Percentiles rank a stretch among this genome's conserved stretches.
phyloP scores from a whole-genome alignment of 2,329 filamentous ascomycete genomes.

The Paramyrothecium roridum region DNA sequence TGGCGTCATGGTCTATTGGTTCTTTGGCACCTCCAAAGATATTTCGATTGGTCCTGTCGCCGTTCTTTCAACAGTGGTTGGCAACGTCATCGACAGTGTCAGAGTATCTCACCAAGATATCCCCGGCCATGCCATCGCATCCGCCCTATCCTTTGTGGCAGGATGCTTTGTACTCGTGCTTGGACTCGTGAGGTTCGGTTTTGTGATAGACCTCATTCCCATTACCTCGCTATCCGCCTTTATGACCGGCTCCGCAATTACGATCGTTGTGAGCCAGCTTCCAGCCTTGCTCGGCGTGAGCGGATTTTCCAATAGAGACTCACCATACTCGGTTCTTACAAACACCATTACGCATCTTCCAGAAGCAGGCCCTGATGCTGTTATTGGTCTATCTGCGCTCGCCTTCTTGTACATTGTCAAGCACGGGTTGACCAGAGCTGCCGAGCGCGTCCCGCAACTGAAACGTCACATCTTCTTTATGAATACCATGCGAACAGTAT shows the following conservation, averaged over 20 bases:
- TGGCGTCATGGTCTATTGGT: constrained; percentile 93
- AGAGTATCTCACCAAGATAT: constrained; percentile 53
- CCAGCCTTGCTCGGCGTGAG: constrained; percentile 77
- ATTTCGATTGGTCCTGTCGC: constrained; percentile 97
- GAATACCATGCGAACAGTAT: constrained; percentile 85
- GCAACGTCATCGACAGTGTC: constrained; percentile 72
- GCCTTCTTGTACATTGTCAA: constrained; percentile 75
- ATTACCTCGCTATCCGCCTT: constrained; percentile 88
- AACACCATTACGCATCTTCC: constrained; percentile 74
- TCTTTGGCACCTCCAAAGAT: constrained; percentile 97
- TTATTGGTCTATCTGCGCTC: constrained; percentile 82
- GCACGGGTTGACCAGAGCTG: constrained; percentile 58
- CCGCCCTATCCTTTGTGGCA: constrained; percentile 71
- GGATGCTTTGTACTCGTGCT: constrained; percentile 76
- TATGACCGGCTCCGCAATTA: constrained; percentile 95
- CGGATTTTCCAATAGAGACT: constrained; percentile 68
- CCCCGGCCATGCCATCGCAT: constrained; percentile 66
- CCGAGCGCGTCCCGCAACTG: constrained; percentile 65
- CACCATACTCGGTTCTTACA: constrained; percentile 81
- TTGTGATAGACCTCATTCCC: constrained; percentile 91
- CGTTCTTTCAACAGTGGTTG: constrained; percentile 88
- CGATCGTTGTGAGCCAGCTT: constrained; percentile 81
- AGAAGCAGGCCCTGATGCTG: constrained; percentile 70
- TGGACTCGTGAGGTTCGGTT: constrained; percentile 76
- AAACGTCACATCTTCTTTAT: constrained; percentile 83